Evolutionary conservation across 352 stramenopile genomes (phyloP), one percentile per base, ranked within the genome.

Genomic region (Pelagophyceae sp.): DNA sequence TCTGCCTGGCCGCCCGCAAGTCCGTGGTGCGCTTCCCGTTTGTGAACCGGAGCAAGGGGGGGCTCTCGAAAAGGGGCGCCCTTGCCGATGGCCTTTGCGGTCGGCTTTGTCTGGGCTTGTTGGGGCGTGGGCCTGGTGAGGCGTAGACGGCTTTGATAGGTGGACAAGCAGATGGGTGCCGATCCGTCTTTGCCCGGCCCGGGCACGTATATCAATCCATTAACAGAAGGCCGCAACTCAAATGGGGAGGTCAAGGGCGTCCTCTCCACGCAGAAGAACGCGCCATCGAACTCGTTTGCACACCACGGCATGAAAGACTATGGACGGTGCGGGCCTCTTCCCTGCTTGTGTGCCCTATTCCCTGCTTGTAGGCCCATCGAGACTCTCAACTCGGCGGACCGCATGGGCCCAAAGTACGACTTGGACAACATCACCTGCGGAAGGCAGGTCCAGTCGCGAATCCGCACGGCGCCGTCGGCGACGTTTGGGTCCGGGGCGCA

Each of bases 131-230:
- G n/a, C n/a, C n/a, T n/a, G n/a, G n/a, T n/a, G n/a, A n/a, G n/a
- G n/a, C n/a, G n/a, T n/a, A n/a, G n/a, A n/a, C n/a, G n/a, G n/a
- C n/a, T n/a, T n/a, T n/a, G n/a, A n/a, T n/a, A n/a, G n/a, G n/a
- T 74, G 15, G 67, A 74, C 67, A 74, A 74, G 67, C 67, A 74
- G 67, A 74, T 74, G 67, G 67, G 67, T 37, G 67, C 67, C 17
- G 67, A 74, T 37, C 67, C 67, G 35, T 38, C 19, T 2, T 31
- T 74, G 38, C 67, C 67, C 15, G 67, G 67, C 11, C 67, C 67
- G 35, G 67, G 67, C 11, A 2, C 19, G 35, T 74, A 74, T 37
- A 58, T 74, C 35, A 58, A 74, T 27, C 67, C 67, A 3, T 37
- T 74, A 3, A 74, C 67, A 23, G 35, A 58, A 37, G 67, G 67